Percentiles rank a stretch among this genome's conserved stretches.
Conservation (phyloP, 225 moss, liverwort and hornwort species). For the Thuidium tamariscinum region DNA sequence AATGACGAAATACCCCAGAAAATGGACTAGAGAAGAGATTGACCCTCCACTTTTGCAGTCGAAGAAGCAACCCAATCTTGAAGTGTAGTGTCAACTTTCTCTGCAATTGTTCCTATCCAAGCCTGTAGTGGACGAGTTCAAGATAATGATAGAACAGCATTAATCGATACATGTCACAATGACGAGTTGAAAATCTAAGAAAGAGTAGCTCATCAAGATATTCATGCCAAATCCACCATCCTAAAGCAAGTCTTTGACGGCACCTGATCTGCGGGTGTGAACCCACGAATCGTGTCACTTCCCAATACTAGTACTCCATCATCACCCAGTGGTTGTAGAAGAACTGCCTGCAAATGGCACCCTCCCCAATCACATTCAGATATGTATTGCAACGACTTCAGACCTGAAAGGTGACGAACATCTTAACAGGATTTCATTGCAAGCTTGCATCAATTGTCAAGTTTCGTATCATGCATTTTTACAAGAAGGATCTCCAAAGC, state of each 20-base stretch:
- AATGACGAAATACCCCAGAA: background rate
- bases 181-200: background rate
- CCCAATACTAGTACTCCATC: conserved; percentile 72
- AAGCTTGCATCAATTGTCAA: background rate
- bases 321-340: conserved; percentile 75
- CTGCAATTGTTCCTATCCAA: conserved; percentile 77
- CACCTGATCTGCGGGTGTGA: conserved; percentile 81
- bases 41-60: background rate
- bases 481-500: background rate
- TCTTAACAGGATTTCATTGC: background rate
- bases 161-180: background rate
- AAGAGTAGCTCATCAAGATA: background rate
- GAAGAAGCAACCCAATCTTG: conserved; percentile 26
- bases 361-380: background rate
- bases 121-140: conserved; percentile 24
- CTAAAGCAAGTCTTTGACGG: background rate
- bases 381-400: background rate
- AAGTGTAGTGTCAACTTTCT: conserved; percentile 70
- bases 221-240: background rate
- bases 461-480: background rate
- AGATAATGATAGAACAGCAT: background rate
- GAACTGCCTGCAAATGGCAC: conserved; percentile 57
- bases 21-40: background rate
- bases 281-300: conserved; percentile 81
- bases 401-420: background rate